Percentiles rank a stretch among this genome's conserved stretches.
These are phyloP conservation scores for Coemansia sp. DNA, from an alignment of 192 early-diverging fungal species.

Conservation along the genomic window DNA sequence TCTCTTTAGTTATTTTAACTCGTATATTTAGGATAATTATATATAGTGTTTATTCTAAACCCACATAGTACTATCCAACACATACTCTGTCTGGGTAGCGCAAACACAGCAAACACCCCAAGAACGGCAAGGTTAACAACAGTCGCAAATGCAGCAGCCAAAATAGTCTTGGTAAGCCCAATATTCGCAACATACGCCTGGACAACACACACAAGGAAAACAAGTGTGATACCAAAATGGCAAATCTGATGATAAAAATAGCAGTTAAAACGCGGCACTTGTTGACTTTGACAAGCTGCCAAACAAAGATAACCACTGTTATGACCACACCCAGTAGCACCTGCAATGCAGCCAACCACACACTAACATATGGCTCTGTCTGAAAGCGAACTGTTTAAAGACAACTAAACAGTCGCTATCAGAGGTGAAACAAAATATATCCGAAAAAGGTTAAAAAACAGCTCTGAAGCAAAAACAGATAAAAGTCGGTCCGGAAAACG, in stretches of 20 bases:
- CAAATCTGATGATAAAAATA: not conserved
- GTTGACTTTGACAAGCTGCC: not conserved
- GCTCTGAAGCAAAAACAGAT: no score
- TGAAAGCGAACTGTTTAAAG: no score
- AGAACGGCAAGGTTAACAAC: not conserved
- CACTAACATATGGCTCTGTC: slow-evolving; percentile 25
- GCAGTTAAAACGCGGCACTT: slow-evolving; percentile 3
- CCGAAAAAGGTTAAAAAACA: no score
- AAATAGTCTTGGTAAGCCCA: slow-evolving; percentile 29
- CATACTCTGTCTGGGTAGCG: not conserved
- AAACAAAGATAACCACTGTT: not conserved
- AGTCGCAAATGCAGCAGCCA: not conserved
- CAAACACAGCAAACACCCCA: not conserved
- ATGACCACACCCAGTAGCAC: not conserved
- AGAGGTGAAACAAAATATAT: no score
- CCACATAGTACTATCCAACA: no score
- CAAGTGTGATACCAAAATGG: not conserved
- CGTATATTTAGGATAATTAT: no score
- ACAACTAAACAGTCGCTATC: no score
- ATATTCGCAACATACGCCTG: slow-evolving; percentile 31
- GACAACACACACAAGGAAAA: slow-evolving; percentile 18
- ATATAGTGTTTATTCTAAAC: no score
- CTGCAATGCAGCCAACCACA: not conserved
- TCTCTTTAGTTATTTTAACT: no score
- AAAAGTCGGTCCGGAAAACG: no score